A percentile compares a stretch with the other conserved stretches of the same genome.
These are phyloP conservation scores for Wakefieldia striispora DNA, from an alignment of 768 basidiomycete species.

Conservation along the genomic window DNA sequence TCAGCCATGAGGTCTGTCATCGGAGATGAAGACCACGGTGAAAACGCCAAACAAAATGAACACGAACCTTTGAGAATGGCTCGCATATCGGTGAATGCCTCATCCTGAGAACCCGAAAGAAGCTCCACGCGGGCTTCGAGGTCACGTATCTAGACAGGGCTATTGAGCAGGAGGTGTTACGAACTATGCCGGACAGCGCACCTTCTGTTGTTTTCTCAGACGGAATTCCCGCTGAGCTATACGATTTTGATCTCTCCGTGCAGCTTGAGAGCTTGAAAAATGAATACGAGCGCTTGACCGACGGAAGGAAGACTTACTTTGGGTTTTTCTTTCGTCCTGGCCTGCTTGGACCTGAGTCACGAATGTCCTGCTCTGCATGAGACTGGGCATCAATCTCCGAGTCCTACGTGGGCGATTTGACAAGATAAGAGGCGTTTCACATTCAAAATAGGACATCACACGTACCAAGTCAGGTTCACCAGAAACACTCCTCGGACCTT, in stretches of 20 bases:
- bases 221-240: slow-evolving; percentile 95
- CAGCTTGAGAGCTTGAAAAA: slow-evolving; percentile 72
- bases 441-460: slow-evolving; percentile 7
- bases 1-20: slow-evolving; percentile 79
- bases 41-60: background rate
- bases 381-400: slow-evolving; percentile 73
- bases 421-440: slow-evolving; percentile 11
- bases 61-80: slow-evolving; percentile 71
- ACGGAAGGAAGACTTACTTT: slow-evolving; percentile 49
- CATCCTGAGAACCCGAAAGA: slow-evolving; percentile 88
- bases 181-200: slow-evolving; percentile 28
- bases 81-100: slow-evolving; percentile 79
- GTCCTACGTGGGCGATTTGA: slow-evolving; percentile 39
- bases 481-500: slow-evolving; percentile 59
- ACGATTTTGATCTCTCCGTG: slow-evolving; percentile 83
- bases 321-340: slow-evolving; percentile 88
- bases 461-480: slow-evolving; percentile 53
- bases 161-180: background rate
- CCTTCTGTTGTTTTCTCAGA: slow-evolving; percentile 85
- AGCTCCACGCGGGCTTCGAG: slow-evolving; percentile 95
- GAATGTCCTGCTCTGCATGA: slow-evolving; percentile 26
- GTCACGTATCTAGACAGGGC: slow-evolving; percentile 73
- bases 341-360: slow-evolving; percentile 24
- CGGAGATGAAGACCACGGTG: slow-evolving; percentile 5
- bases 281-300: slow-evolving; percentile 13